Conservation (phyloP, 2,329 filamentous ascomycete genomes). For the Colletotrichum sp. region DNA sequence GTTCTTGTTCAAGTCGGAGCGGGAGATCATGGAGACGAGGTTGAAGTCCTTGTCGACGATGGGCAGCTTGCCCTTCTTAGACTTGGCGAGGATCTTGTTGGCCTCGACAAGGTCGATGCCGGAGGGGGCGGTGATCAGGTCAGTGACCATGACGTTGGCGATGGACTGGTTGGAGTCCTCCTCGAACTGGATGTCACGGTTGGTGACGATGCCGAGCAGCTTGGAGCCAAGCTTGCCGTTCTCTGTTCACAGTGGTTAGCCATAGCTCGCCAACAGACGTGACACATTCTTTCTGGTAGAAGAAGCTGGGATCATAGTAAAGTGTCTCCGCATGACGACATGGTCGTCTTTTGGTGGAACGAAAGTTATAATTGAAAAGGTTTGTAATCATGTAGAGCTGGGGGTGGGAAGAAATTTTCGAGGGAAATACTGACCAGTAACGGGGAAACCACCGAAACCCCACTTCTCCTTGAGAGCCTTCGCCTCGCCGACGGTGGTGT, state of each 20-base stretch:
- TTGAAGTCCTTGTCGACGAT: conserved; percentile 86
- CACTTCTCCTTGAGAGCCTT: conserved; percentile 95
- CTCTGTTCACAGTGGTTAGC: conserved; percentile 65
- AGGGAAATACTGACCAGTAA: conserved; percentile 79
- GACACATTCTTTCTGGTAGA: not conserved
- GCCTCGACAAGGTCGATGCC: conserved; percentile 87
- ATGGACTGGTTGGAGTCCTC: conserved; percentile 74
- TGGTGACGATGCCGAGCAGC: conserved; percentile 96
- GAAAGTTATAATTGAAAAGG: conserved; percentile 94
- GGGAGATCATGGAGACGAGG: conserved; percentile 88
- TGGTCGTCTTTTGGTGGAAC: conserved; percentile 94
- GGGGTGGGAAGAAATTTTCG: conserved; percentile 22
- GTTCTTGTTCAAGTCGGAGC: conserved; percentile 98
- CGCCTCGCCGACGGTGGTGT: conserved; percentile 88
- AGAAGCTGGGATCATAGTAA: conserved; percentile 34
- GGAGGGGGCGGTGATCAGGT: conserved; percentile 84
- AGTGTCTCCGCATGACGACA: conserved; percentile 79
- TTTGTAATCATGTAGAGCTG: conserved; percentile 76
- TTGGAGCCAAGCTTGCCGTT: conserved; percentile 92
- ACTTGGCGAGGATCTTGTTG: conserved; percentile 90
- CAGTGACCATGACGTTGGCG: conserved; percentile 91
- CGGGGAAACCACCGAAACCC: conserved; percentile 98
- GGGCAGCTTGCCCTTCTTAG: conserved; percentile 98
- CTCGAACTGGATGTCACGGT: conserved; percentile 98
- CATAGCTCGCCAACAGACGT: conserved; percentile 4